phyloP scores from a whole-genome alignment of 2,329 filamentous ascomycete species.

The Alternaria triticimaculans region DNA sequence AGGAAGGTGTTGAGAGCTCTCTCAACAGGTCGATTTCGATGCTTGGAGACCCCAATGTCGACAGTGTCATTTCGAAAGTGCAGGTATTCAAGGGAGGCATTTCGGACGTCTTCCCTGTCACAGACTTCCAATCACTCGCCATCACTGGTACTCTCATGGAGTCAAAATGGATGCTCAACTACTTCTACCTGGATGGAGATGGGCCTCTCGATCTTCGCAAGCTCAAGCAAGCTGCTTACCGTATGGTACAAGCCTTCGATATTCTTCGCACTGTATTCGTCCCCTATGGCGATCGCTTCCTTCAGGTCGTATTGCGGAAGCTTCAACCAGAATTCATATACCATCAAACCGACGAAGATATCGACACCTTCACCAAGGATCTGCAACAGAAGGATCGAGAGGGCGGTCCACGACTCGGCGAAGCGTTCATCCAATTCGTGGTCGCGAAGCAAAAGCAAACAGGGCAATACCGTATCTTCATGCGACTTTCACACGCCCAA shows the following conservation, averaged over 20 bases:
- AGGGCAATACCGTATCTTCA: constrained; percentile 39
- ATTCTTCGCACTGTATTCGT: constrained; percentile 47
- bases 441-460: constrained; percentile 41
- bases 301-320: constrained; percentile 42
- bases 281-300: constrained; percentile 41
- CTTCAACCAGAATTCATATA: constrained; percentile 41
- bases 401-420: constrained; percentile 37
- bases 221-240: constrained; percentile 40
- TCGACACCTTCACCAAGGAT: constrained; percentile 38
- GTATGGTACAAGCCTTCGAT: constrained; percentile 42
- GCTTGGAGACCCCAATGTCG: constrained; percentile 43
- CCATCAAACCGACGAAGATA: constrained; percentile 38
- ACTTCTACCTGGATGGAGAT: constrained; percentile 42
- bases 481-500: constrained; percentile 45
- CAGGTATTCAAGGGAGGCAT: constrained; percentile 46
- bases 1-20: constrained; percentile 27
- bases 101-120: constrained; percentile 42
- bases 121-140: constrained; percentile 43
- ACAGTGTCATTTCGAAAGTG: constrained; percentile 44
- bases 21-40: constrained; percentile 36
- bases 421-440: constrained; percentile 42
- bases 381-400: constrained; percentile 40
- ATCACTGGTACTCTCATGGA: constrained; percentile 44
- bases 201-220: constrained; percentile 41
- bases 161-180: constrained; percentile 46